phyloP scores from a whole-genome alignment of 352 stramenopile genomes.

The Phytophthora quininea region DNA sequence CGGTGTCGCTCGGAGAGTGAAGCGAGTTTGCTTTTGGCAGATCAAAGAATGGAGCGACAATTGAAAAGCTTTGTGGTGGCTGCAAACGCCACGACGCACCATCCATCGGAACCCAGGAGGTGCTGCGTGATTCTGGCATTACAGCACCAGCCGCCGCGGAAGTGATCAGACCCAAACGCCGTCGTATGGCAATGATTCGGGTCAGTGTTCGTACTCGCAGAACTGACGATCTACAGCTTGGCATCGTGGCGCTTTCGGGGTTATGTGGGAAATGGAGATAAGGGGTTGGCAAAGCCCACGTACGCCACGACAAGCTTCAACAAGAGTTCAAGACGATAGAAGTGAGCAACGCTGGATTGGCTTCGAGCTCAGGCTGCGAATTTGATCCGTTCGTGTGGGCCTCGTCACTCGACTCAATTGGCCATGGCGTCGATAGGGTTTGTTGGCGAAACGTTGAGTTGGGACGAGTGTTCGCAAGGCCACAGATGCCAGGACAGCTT shows the following conservation, averaged over 20 bases:
- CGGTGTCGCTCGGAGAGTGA: conserved; percentile 4
- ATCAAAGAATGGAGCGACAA: conserved; percentile 11
- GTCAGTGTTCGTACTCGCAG: neutral
- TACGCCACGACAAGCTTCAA: conserved; percentile 9
- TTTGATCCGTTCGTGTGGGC: neutral
- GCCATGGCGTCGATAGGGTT: neutral
- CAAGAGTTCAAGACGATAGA: conserved; percentile 19
- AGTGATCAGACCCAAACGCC: conserved; percentile 17
- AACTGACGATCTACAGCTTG: conserved; percentile 5
- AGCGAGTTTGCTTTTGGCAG: conserved; percentile 26
- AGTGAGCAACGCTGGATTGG: conserved; percentile 24
- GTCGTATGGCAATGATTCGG: conserved; percentile 25
- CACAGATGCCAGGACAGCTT: no score
- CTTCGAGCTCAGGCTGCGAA: neutral
- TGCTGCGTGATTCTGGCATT: conserved; percentile 10
- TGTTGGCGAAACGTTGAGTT: no score
- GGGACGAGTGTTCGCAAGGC: no score
- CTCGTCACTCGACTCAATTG: conserved; percentile 1
- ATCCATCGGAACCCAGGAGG: conserved; percentile 17
- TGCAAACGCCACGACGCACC: conserved; percentile 13
- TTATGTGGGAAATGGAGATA: neutral
- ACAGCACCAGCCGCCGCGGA: conserved; percentile 9
- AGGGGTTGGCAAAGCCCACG: conserved; percentile 6
- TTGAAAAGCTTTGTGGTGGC: neutral
- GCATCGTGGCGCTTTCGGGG: conserved; percentile 6